Conservation (phyloP, 176 grass and related monocot species). For the Cenchrus americanus region DNA sequence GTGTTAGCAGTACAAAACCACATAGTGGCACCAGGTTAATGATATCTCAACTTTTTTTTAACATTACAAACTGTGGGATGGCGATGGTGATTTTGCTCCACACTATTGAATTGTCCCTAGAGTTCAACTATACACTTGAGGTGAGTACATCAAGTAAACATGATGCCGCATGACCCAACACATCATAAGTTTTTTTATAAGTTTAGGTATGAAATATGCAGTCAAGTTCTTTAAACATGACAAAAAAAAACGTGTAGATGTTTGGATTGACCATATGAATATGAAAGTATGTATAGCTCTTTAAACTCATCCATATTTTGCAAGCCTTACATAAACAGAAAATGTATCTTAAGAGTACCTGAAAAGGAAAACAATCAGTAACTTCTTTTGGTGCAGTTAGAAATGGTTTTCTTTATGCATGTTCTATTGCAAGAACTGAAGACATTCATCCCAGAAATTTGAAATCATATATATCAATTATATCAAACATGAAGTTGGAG, state of each 20-base stretch:
- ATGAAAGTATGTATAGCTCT: not conserved
- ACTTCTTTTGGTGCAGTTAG: not conserved
- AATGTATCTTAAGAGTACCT: not conserved
- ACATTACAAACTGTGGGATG: not conserved
- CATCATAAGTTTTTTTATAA: not conserved
- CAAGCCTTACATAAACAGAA: not conserved
- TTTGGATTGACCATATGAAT: not conserved
- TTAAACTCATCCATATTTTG: not conserved
- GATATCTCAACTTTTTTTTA: not conserved
- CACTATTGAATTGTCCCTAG: not conserved
- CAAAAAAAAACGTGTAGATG: not conserved
- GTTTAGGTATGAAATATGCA: not conserved
- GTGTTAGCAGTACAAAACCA: not conserved
- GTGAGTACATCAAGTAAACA: not conserved
- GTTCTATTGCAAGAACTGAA: not conserved
- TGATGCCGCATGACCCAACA: not conserved
- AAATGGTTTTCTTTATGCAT: not conserved
- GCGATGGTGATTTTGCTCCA: not conserved
- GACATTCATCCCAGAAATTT: not conserved
- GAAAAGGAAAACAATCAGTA: not conserved
- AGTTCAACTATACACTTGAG: not conserved
- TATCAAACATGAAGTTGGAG: not conserved
- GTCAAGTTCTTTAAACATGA: not conserved
- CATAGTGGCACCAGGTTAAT: conserved; percentile 1
- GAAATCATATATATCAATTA: not conserved